Evolutionary conservation across 305 asterid genomes (phyloP).

Genomic region (Fraxinus angustifolia): DNA sequence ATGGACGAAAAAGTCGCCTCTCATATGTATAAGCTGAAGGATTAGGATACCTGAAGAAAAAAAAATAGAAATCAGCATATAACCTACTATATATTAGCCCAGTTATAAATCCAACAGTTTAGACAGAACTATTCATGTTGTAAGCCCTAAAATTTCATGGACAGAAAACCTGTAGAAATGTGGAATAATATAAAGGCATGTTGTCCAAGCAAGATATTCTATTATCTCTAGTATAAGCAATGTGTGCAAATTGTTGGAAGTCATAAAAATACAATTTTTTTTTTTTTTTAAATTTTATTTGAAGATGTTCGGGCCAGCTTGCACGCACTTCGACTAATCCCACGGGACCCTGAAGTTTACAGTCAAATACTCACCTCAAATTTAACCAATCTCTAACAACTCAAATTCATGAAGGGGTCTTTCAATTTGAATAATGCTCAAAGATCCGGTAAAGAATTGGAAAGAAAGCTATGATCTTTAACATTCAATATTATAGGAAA

Average conservation of each 20-base stretch:
- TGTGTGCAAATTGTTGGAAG: not conserved
- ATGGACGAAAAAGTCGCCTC: conserved; percentile 84
- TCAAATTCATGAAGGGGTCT: not conserved
- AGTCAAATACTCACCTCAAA: no score
- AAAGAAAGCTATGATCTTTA: not conserved
- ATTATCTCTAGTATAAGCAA: not conserved
- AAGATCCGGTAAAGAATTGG: not conserved
- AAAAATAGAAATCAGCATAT: conserved; percentile 17
- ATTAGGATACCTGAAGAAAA: conserved; percentile 73
- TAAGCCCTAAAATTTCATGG: not conserved
- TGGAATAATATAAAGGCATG: not conserved
- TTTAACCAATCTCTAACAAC: not conserved
- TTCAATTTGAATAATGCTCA: not conserved
- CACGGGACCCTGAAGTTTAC: no score
- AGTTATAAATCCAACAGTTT: conserved; percentile 2
- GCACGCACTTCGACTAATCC: no score
- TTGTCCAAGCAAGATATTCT: not conserved
- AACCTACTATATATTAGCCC: not conserved
- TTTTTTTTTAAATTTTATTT: no score
- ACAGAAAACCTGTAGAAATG: not conserved
- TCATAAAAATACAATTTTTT: not conserved
- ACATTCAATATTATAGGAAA: not conserved
- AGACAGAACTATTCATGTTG: not conserved
- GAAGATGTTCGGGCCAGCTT: no score
- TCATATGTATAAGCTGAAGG: conserved; percentile 88